Conservation (phyloP, 768 basidiomycete species). For the Vararia minispora region DNA sequence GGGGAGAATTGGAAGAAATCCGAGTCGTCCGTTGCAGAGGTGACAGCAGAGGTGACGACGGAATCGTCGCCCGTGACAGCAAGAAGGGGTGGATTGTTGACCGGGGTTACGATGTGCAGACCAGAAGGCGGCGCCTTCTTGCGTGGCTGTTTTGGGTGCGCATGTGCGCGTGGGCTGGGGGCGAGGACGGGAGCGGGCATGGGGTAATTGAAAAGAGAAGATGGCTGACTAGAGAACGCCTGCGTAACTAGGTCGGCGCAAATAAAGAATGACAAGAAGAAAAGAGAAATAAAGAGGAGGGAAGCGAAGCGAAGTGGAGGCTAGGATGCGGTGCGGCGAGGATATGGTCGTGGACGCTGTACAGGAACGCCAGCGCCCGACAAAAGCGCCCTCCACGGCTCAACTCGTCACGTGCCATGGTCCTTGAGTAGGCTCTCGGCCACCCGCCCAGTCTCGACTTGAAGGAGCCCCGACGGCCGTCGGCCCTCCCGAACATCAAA, state of each 20-base stretch:
- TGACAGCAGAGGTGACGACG: slow-evolving; percentile 37
- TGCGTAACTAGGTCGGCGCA: no score
- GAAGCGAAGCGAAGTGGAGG: slow-evolving; percentile 13
- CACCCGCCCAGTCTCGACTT: no score
- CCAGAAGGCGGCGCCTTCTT: slow-evolving; percentile 42
- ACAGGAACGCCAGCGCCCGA: no score
- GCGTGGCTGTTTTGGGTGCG: slow-evolving; percentile 28
- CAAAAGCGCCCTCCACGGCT: no score
- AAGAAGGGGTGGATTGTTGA: slow-evolving; percentile 36
- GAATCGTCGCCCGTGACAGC: slow-evolving; percentile 32
- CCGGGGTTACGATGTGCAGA: slow-evolving; percentile 49
- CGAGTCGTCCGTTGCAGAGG: slow-evolving; percentile 42
- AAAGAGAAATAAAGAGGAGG: slow-evolving; percentile 8
- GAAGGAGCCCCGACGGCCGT: no score
- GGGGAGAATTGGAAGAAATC: slow-evolving; percentile 33
- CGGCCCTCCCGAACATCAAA: no score
- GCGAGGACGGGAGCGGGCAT: background rate
- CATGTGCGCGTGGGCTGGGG: slow-evolving; percentile 20
- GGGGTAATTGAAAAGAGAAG: slow-evolving; percentile 8
- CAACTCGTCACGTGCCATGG: no score
- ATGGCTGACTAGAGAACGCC: no score
- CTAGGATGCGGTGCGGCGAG: no score
- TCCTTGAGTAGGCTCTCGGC: no score
- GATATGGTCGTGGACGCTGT: no score
- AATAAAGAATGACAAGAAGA: slow-evolving; percentile 17